Percentiles rank a stretch among this genome's conserved stretches.
These are phyloP conservation scores for Plasmodium billcollinsi DNA, from an alignment of 169 alveolate species.

Conservation along the genomic window DNA sequence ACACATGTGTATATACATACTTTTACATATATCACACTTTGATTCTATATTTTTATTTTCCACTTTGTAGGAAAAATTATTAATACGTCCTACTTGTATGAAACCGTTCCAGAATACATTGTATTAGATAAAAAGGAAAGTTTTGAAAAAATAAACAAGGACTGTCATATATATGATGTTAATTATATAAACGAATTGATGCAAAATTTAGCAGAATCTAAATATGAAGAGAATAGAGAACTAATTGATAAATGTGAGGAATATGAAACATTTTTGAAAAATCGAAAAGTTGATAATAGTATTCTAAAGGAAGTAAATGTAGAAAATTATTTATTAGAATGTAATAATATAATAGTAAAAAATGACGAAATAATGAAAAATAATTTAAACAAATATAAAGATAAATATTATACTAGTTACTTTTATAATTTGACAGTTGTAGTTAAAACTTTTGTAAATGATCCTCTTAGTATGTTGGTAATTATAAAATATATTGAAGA, in stretches of 20 bases:
- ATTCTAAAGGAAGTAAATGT: conserved; percentile 13
- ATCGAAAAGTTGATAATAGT: conserved; percentile 36
- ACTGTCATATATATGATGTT: background rate
- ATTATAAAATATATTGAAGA: conserved; percentile 57
- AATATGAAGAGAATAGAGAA: conserved; percentile 22
- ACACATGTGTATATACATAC: background rate
- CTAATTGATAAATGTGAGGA: conserved; percentile 45
- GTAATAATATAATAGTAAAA: conserved; percentile 24
- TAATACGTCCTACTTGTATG: conserved; percentile 52
- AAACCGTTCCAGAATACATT: conserved; percentile 54
- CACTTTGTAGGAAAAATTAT: conserved; percentile 49
- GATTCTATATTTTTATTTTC: background rate
- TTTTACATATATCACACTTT: background rate
- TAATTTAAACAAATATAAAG: conserved; percentile 25
- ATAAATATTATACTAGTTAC: conserved; percentile 54
- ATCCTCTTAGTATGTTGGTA: conserved; percentile 41
- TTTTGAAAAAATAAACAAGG: background rate
- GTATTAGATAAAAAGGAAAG: conserved; percentile 28
- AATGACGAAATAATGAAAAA: conserved; percentile 57
- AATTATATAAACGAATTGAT: conserved; percentile 19
- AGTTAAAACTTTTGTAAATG: conserved; percentile 40
- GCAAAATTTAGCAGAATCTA: conserved; percentile 6
- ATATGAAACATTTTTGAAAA: conserved; percentile 30
- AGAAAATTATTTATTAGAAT: conserved; percentile 14
- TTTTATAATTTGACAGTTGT: conserved; percentile 55